Evolutionary conservation across 345 rosid genomes (phyloP).

Genomic region (Rhizophora mangle): DNA sequence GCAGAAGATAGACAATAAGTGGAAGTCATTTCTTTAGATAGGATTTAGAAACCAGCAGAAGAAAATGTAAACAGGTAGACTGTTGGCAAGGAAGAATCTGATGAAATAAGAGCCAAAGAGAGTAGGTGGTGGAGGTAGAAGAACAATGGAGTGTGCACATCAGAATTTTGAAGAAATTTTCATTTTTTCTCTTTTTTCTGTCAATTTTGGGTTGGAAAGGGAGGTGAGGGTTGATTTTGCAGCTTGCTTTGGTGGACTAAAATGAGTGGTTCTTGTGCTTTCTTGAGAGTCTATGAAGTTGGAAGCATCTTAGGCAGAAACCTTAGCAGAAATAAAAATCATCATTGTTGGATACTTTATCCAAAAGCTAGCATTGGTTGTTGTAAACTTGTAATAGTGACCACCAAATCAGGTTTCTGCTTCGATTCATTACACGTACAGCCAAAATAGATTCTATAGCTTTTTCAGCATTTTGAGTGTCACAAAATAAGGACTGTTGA

Average conservation of each 20-base stretch:
- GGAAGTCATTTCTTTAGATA: slow-evolving; percentile 50
- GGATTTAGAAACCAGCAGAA: background rate
- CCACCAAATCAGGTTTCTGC: background rate
- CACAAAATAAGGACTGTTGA: background rate
- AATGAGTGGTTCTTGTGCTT: slow-evolving; percentile 36
- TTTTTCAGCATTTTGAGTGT: background rate
- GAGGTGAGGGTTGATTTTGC: slow-evolving; percentile 20
- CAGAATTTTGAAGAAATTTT: slow-evolving; percentile 6
- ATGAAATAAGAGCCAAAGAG: background rate
- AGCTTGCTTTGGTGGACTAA: slow-evolving; percentile 19
- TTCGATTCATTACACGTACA: background rate
- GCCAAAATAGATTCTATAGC: background rate
- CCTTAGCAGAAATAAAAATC: background rate
- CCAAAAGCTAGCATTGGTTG: background rate
- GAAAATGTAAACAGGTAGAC: slow-evolving; percentile 5
- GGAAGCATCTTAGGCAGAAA: background rate
- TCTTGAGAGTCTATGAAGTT: background rate
- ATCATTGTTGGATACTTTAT: background rate
- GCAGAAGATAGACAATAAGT: slow-evolving; percentile 53
- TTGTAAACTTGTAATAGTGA: background rate
- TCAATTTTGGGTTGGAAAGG: background rate
- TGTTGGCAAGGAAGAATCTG: slow-evolving; percentile 20
- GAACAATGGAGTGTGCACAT: slow-evolving; percentile 7
- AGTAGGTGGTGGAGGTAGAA: slow-evolving; percentile 11
- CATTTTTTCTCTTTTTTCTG: background rate